A percentile compares a stretch with the other conserved stretches of the same genome.
Conservation (phyloP, 108 stramenopile genomes). For the Pinguiococcus pyrenoidosus region DNA sequence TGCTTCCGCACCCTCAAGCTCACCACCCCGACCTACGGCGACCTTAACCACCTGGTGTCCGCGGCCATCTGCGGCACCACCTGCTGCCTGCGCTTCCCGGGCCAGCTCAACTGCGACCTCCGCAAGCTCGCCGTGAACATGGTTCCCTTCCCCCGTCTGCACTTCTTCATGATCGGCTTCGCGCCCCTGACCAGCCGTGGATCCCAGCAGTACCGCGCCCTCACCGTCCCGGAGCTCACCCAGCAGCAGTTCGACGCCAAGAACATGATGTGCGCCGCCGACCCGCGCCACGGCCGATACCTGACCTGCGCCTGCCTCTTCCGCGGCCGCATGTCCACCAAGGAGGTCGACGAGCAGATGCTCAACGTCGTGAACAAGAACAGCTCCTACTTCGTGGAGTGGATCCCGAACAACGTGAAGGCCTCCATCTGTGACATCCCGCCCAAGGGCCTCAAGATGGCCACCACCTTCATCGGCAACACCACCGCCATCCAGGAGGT, state of each 20-base stretch:
- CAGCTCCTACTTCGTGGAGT: slow-evolving; percentile 95
- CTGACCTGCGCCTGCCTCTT: slow-evolving; percentile 93
- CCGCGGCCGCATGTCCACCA: slow-evolving; percentile 92
- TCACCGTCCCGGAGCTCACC: slow-evolving; percentile 92
- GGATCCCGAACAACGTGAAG: slow-evolving; percentile 99
- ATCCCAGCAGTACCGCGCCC: slow-evolving; percentile 84
- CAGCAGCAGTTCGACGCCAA: slow-evolving; percentile 89
- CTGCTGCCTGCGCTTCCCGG: slow-evolving; percentile 89
- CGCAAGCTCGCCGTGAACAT: slow-evolving; percentile 96
- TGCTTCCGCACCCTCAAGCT: slow-evolving; percentile 43
- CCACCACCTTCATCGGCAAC: slow-evolving; percentile 57
- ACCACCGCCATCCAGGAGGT: slow-evolving; percentile 55
- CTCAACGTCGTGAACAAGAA: slow-evolving; percentile 94
- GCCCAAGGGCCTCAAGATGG: slow-evolving; percentile 71
- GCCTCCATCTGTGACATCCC: slow-evolving; percentile 96
- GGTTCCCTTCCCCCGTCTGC: slow-evolving; percentile 96
- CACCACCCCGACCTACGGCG: slow-evolving; percentile 41
- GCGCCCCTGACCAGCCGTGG: slow-evolving; percentile 74
- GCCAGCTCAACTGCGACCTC: slow-evolving; percentile 95
- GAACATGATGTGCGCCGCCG: slow-evolving; percentile 99
- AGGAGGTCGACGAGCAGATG: slow-evolving; percentile 72
- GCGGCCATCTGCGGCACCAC: slow-evolving; percentile 84
- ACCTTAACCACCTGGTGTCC: slow-evolving; percentile 86
- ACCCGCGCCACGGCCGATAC: slow-evolving; percentile 97
- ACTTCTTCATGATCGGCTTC: slow-evolving; percentile 97